Evolutionary conservation across 208 protist genomes (phyloP).

Genomic region (Leishmania tropica): DNA sequence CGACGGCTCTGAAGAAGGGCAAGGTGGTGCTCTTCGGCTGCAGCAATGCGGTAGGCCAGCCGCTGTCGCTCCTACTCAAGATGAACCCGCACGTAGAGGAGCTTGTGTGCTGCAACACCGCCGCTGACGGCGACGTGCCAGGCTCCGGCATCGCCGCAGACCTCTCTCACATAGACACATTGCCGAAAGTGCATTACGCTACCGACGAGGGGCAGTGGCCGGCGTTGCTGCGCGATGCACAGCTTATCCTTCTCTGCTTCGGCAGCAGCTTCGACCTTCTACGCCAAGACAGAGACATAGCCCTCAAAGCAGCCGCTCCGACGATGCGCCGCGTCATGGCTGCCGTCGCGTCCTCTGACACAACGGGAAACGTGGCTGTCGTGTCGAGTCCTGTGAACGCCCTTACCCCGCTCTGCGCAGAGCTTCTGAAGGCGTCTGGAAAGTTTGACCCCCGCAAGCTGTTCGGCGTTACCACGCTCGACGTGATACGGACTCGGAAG

Average conservation of each 20-base stretch:
- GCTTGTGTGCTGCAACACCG: conserved; percentile 79
- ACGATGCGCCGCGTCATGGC: conserved; percentile 78
- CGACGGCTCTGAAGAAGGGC: conserved; percentile 18
- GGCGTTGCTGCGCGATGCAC: conserved; percentile 60
- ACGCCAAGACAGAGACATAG: conserved; percentile 88
- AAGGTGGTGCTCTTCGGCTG: conserved; percentile 94
- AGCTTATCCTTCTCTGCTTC: conserved; percentile 91
- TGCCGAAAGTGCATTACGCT: conserved; percentile 39
- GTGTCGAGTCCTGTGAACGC: conserved; percentile 95
- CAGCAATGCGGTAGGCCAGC: conserved; percentile 91
- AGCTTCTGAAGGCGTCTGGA: conserved; percentile 74
- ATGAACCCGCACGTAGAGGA: conserved; percentile 72
- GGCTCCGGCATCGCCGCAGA: conserved; percentile 69
- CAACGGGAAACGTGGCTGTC: conserved; percentile 80
- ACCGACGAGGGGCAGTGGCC: conserved; percentile 54
- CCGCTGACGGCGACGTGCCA: conserved; percentile 29
- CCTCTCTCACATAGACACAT: conserved; percentile 81
- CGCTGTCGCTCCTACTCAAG: conserved; percentile 94
- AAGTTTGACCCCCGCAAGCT: conserved; percentile 85
- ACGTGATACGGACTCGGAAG: conserved; percentile 81
- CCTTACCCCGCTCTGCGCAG: conserved; percentile 92
- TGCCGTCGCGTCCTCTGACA: conserved; percentile 66
- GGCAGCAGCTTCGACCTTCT: conserved; percentile 90
- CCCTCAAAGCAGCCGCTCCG: conserved; percentile 82
- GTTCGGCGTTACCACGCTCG: conserved; percentile 93